Conservation (phyloP, 139 green algal genomes). For the Trebouxia sp. region DNA sequence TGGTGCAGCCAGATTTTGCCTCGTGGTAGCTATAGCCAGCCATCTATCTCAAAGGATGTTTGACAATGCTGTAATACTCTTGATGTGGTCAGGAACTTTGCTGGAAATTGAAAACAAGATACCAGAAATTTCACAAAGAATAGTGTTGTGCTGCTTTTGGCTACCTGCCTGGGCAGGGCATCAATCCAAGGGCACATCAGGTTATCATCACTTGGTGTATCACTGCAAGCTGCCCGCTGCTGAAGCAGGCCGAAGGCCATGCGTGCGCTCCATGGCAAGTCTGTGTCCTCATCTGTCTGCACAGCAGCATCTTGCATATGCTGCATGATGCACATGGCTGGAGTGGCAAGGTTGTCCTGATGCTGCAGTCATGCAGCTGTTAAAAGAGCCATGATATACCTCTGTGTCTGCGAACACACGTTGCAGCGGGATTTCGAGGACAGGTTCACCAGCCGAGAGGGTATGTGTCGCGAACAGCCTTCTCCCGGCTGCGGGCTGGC, state of each 20-base stretch:
- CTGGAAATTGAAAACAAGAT: background rate
- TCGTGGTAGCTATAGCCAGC: no score
- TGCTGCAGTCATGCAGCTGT: no score
- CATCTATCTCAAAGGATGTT: no score
- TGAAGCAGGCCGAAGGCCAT: constrained; percentile 19
- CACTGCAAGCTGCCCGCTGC: background rate
- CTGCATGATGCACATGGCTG: no score
- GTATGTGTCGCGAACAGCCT: background rate
- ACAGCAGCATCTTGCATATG: no score
- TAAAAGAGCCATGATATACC: no score
- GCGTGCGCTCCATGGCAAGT: constrained; percentile 13
- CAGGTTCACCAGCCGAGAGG: background rate
- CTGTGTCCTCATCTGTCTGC: constrained; percentile 22
- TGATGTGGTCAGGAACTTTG: no score
- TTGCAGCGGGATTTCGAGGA: background rate
- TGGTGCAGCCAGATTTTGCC: no score
- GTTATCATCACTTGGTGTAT: background rate
- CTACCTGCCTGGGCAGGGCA: constrained; percentile 12
- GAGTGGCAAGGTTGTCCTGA: no score
- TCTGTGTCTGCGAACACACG: background rate
- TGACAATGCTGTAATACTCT: no score
- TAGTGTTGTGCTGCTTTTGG: no score
- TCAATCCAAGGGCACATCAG: constrained; percentile 20
- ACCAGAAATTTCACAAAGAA: no score
- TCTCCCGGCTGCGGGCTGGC: background rate